Evolutionary conservation across 495 filamentous ascomycete species (phyloP).

Genomic region (Lophium mytilinum): DNA sequence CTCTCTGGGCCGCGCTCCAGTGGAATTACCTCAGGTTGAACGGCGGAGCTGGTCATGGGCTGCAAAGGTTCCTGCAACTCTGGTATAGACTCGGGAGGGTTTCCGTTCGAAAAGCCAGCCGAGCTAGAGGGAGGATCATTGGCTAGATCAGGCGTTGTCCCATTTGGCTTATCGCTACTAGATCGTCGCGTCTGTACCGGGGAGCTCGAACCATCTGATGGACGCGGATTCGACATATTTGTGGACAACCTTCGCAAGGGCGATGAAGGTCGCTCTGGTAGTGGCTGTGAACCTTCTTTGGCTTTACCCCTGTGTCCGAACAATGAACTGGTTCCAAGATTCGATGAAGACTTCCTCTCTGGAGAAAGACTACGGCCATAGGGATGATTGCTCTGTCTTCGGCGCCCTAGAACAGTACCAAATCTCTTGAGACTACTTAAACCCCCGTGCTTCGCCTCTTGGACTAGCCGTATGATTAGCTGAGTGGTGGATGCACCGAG

Average conservation of each 20-base stretch:
- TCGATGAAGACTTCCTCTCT: slow-evolving; percentile 31
- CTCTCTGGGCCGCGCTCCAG: background rate
- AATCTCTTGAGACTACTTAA: slow-evolving; percentile 33
- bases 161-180: slow-evolving; percentile 14
- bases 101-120: slow-evolving; percentile 19
- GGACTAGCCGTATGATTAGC: slow-evolving; percentile 10
- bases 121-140: slow-evolving; percentile 9
- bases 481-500: background rate
- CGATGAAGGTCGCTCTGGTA: slow-evolving; percentile 15
- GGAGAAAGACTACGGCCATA: slow-evolving; percentile 29
- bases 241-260: slow-evolving; percentile 15
- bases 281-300: slow-evolving; percentile 15
- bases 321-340: slow-evolving; percentile 16
- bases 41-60: slow-evolving; percentile 13
- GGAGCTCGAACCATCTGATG: slow-evolving; percentile 17
- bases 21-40: slow-evolving; percentile 11
- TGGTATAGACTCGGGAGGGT: slow-evolving; percentile 16
- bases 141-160: slow-evolving; percentile 10
- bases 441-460: slow-evolving; percentile 29
- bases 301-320: slow-evolving; percentile 21
- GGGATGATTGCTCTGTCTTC: slow-evolving; percentile 32
- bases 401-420: slow-evolving; percentile 32
- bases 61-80: slow-evolving; percentile 30
- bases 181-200: slow-evolving; percentile 18
- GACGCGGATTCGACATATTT: slow-evolving; percentile 10